Percentiles rank a stretch among this genome's conserved stretches.
phyloP scores from a whole-genome alignment of 352 stramenopile species.

The Achlya hypogyna region DNA sequence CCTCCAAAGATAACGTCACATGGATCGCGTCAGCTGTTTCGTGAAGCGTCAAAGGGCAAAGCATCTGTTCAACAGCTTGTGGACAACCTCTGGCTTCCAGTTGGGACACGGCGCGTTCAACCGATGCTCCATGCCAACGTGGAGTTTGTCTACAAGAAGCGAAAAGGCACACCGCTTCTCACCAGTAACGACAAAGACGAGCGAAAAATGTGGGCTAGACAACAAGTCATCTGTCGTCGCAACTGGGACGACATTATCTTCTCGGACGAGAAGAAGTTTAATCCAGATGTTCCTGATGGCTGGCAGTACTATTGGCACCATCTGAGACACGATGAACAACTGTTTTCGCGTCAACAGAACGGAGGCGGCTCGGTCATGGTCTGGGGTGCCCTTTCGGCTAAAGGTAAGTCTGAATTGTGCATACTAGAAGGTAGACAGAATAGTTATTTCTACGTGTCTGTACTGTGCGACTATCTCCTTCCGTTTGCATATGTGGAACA shows the following conservation, averaged over 20 bases:
- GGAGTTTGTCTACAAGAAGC: neutral
- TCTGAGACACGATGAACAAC: neutral
- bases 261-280: conserved; percentile 37
- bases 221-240: conserved; percentile 1
- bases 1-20: too few species aligned
- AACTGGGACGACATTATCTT: conserved; percentile 29
- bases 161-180: conserved; percentile 1
- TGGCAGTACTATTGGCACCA: conserved; percentile 28
- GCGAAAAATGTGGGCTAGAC: conserved; percentile 14
- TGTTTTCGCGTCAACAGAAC: neutral
- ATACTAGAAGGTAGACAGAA: neutral
- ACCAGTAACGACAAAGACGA: conserved; percentile 24
- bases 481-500: neutral
- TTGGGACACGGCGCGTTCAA: neutral
- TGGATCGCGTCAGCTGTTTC: too few species aligned
- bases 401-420: neutral
- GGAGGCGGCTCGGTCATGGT: neutral
- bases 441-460: neutral
- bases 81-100: neutral
- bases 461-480: neutral
- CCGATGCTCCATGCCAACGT: neutral
- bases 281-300: conserved; percentile 30
- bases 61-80: too few species aligned
- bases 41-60: too few species aligned
- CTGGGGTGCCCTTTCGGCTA: neutral